phyloP scores from a whole-genome alignment of 1,284 basidiomycete genomes.

The Ceratobasidium sp. region DNA sequence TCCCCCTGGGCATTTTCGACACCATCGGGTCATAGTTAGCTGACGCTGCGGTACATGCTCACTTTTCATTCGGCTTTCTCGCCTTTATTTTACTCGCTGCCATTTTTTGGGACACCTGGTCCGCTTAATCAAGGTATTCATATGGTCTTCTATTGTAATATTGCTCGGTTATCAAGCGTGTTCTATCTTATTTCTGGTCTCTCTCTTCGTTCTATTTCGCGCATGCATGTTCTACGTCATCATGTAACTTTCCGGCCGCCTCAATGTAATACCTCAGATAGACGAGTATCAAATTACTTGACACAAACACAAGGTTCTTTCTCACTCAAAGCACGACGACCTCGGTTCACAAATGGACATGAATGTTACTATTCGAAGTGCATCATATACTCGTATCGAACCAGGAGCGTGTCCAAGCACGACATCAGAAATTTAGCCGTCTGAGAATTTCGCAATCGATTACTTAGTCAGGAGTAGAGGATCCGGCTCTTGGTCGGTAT shows the following conservation, averaged over 20 bases:
- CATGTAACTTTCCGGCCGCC: background rate
- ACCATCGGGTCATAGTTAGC: background rate
- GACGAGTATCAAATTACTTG: background rate
- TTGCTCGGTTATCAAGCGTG: background rate
- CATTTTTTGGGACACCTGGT: background rate
- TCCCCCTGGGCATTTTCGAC: background rate
- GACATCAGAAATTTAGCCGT: no score
- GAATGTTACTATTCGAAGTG: no score
- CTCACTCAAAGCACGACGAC: no score
- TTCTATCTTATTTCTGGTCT: slow-evolving; percentile 5
- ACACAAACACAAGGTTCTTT: no score
- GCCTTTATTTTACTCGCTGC: background rate
- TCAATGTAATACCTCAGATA: background rate
- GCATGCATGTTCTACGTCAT: background rate
- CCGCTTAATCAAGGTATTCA: background rate
- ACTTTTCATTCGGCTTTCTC: background rate
- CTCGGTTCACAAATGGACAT: no score
- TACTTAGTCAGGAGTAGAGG: no score
- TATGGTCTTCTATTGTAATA: background rate
- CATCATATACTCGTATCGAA: no score
- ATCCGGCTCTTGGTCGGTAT: no score
- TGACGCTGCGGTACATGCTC: background rate
- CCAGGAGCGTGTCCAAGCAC: no score
- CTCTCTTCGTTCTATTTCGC: background rate
- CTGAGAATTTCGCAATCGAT: no score